Conservation (phyloP, 2,329 filamentous ascomycete species). For the Fusarium tupiense region DNA sequence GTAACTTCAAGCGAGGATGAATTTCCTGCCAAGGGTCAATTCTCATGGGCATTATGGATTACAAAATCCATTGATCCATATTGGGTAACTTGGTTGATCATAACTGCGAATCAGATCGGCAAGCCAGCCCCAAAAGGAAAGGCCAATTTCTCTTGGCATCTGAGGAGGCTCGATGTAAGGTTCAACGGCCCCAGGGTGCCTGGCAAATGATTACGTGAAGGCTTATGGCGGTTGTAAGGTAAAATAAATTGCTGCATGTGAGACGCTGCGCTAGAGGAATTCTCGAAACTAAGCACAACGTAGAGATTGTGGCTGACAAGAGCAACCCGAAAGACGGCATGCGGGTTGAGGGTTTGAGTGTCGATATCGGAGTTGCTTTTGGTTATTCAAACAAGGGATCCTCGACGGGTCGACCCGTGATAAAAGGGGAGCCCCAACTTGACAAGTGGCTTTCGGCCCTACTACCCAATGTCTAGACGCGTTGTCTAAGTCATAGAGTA, state of each 20-base stretch:
- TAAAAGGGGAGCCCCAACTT: constrained; percentile 1
- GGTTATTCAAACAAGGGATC: constrained; percentile 2
- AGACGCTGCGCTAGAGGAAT: not conserved
- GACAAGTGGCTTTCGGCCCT: constrained; percentile 1
- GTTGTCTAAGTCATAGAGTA: not conserved
- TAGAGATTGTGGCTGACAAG: not conserved
- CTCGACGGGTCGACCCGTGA: constrained; percentile 31
- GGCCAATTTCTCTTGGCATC: constrained; percentile 26
- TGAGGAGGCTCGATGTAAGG: constrained; percentile 12
- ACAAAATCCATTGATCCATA: constrained; percentile 24
- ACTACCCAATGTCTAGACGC: not conserved
- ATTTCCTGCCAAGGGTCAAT: not conserved
- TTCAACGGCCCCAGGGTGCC: constrained; percentile 28
- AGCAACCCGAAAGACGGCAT: not conserved
- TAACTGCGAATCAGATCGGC: constrained; percentile 30
- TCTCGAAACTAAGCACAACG: not conserved
- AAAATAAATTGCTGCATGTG: not conserved
- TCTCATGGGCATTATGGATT: constrained; percentile 8
- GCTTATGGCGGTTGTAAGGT: constrained; percentile 21
- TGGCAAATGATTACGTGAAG: constrained; percentile 15
- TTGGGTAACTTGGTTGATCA: constrained; percentile 35
- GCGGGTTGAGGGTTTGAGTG: not conserved
- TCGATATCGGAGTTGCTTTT: constrained; percentile 1
- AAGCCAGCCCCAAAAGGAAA: constrained; percentile 33
- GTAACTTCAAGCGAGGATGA: not conserved